Conservation (phyloP, 192 early-diverging fungal species). For the Entomortierella parvispora region DNA sequence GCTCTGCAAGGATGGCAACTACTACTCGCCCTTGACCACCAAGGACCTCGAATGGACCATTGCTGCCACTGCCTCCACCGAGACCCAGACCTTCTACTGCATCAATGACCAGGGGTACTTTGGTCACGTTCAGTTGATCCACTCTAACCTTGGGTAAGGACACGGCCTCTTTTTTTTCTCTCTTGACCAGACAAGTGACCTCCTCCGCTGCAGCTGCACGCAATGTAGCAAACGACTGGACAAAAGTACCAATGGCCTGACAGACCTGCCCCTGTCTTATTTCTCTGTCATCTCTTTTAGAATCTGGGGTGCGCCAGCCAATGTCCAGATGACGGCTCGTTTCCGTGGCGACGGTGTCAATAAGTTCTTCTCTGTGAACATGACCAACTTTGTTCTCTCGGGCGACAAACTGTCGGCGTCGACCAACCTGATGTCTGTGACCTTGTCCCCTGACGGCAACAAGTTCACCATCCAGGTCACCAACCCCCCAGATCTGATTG, state of each 20-base stretch:
- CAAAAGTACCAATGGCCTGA: not conserved
- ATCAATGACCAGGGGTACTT: constrained; percentile 76
- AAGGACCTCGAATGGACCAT: constrained; percentile 77
- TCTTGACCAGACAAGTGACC: no score
- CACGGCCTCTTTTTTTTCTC: no score
- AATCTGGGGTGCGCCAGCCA: constrained; percentile 61
- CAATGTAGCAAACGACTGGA: no score
- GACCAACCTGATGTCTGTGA: constrained; percentile 81
- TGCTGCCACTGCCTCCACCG: constrained; percentile 80
- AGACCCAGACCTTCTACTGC: constrained; percentile 91
- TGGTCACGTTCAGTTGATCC: constrained; percentile 91
- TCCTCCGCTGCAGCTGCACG: no score
- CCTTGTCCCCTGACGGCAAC: constrained; percentile 52
- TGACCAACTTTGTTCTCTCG: constrained; percentile 78
- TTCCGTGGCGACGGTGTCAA: constrained; percentile 80
- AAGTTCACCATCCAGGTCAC: constrained; percentile 65
- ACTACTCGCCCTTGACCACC: constrained; percentile 59
- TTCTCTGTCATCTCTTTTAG: constrained; percentile 10
- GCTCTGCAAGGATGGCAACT: constrained; percentile 50
- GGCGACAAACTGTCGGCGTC: constrained; percentile 77
- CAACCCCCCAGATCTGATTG: constrained; percentile 70
- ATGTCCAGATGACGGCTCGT: constrained; percentile 79
- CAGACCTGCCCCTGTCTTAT: not conserved
- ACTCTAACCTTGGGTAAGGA: constrained; percentile 81
- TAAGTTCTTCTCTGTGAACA: constrained; percentile 77